Evolutionary conservation across 1,139 yeast genomes (phyloP).

Genomic region (Geotrichum cucujoidarum): DNA sequence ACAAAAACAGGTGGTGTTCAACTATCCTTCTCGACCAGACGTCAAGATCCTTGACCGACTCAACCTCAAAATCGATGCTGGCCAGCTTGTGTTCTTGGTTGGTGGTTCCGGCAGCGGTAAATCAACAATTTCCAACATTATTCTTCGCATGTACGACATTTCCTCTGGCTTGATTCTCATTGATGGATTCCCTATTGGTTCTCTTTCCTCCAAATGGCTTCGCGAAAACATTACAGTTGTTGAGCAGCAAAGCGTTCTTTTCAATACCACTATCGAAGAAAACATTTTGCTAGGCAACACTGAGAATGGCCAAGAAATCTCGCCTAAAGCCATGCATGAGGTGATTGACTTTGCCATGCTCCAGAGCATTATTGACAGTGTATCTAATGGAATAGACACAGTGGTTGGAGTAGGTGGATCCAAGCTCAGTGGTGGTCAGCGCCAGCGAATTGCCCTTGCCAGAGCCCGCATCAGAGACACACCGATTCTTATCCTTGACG

Average conservation of each 20-base stretch:
- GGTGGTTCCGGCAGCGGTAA: slow-evolving; percentile 94
- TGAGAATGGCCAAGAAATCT: slow-evolving; percentile 29
- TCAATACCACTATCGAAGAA: slow-evolving; percentile 56
- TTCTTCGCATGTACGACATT: slow-evolving; percentile 54
- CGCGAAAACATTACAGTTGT: slow-evolving; percentile 62
- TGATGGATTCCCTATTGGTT: slow-evolving; percentile 48
- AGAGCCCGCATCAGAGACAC: slow-evolving; percentile 71
- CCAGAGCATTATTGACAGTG: slow-evolving; percentile 34
- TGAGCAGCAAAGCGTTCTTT: slow-evolving; percentile 64
- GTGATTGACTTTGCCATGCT: slow-evolving; percentile 54
- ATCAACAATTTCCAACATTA: slow-evolving; percentile 65
- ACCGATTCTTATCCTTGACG: slow-evolving; percentile 76
- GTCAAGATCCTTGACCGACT: slow-evolving; percentile 45
- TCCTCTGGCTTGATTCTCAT: slow-evolving; percentile 49
- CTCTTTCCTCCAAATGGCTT: slow-evolving; percentile 50
- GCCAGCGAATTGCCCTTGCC: slow-evolving; percentile 76
- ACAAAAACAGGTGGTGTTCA: slow-evolving; percentile 41
- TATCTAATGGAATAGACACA: slow-evolving; percentile 55
- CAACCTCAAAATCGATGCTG: slow-evolving; percentile 43
- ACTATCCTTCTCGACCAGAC: slow-evolving; percentile 55
- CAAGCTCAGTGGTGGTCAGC: slow-evolving; percentile 85
- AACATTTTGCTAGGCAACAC: slow-evolving; percentile 52
- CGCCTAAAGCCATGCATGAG: slow-evolving; percentile 36
- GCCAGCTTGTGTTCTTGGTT: slow-evolving; percentile 55
- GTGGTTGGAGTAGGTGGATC: slow-evolving; percentile 45